These are phyloP conservation scores for Mimosa pudica DNA, from an alignment of 306 rosid species.

Conservation along the genomic window DNA sequence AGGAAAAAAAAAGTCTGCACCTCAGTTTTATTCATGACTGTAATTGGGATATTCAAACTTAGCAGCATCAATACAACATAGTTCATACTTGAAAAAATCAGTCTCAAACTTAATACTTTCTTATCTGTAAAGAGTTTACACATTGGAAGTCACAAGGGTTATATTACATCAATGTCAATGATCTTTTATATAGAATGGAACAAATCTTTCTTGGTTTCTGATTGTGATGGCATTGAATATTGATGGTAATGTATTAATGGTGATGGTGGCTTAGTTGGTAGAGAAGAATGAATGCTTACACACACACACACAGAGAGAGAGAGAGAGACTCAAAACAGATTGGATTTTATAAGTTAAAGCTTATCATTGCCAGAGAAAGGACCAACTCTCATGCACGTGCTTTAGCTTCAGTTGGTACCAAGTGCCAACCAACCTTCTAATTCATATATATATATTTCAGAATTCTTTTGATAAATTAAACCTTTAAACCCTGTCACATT, in stretches of 20 bases:
- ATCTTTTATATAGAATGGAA: neutral
- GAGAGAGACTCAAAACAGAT: conserved; percentile 30
- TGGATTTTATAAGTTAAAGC: conserved; percentile 40
- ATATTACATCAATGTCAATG: neutral
- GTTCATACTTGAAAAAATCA: neutral
- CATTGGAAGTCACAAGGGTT: neutral
- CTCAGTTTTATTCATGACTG: neutral
- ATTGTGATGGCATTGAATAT: conserved; percentile 25
- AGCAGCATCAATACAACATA: conserved; percentile 5
- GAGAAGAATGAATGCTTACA: conserved; percentile 61
- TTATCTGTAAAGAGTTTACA: neutral
- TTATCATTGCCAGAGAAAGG: conserved; percentile 35
- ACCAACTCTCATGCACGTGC: conserved; percentile 59
- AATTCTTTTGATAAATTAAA: conserved; percentile 51
- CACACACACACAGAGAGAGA: neutral
- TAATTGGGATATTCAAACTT: neutral
- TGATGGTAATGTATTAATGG: conserved; percentile 7
- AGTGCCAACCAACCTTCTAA: conserved; percentile 50
- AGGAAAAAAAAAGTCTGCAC: neutral
- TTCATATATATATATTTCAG: conserved; percentile 31
- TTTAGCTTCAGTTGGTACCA: conserved; percentile 54
- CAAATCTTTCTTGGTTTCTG: conserved; percentile 19
- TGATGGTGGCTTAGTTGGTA: conserved; percentile 55
- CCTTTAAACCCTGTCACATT: conserved; percentile 49
- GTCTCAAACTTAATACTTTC: neutral